These are phyloP conservation scores for Cyclotella distinguenda DNA, from an alignment of 108 stramenopile species.

Conservation along the genomic window DNA sequence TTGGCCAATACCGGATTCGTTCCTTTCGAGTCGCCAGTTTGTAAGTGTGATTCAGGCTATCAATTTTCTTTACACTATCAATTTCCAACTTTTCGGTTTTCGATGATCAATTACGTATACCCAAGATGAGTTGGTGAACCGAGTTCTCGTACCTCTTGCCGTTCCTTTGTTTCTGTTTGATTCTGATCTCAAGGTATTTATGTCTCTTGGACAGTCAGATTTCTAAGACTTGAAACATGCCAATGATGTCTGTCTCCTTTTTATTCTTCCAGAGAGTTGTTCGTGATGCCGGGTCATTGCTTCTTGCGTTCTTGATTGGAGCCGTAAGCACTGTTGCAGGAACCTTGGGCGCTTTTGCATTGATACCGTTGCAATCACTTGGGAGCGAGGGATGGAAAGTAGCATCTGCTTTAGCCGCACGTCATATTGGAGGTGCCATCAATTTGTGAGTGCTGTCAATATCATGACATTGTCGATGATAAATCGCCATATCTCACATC, in stretches of 20 bases:
- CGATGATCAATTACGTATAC: background rate
- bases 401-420: slow-evolving; percentile 80
- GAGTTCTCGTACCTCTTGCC: slow-evolving; percentile 81
- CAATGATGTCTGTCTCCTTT: no score
- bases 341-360: slow-evolving; percentile 69
- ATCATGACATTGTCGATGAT: no score
- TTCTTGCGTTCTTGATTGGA: slow-evolving; percentile 79
- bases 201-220: background rate
- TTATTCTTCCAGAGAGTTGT: slow-evolving; percentile 61
- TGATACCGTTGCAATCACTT: slow-evolving; percentile 65
- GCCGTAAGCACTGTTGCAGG: slow-evolving; percentile 80
- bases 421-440: slow-evolving; percentile 96
- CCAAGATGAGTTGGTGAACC: slow-evolving; percentile 49
- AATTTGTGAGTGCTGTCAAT: slow-evolving; percentile 59
- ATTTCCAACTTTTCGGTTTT: background rate
- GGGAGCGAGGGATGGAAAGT: slow-evolving; percentile 79
- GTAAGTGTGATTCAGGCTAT: slow-evolving; percentile 15
- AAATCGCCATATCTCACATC: no score
- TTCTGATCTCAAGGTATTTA: slow-evolving; percentile 59
- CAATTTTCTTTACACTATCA: background rate
- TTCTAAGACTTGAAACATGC: no score
- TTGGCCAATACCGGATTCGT: slow-evolving; percentile 71
- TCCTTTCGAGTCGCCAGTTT: slow-evolving; percentile 70
- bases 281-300: slow-evolving; percentile 72
- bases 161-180: slow-evolving; percentile 89